These are phyloP conservation scores for Aspergillus versicolor DNA, from an alignment of 2,329 filamentous ascomycete genomes.

Conservation along the genomic window DNA sequence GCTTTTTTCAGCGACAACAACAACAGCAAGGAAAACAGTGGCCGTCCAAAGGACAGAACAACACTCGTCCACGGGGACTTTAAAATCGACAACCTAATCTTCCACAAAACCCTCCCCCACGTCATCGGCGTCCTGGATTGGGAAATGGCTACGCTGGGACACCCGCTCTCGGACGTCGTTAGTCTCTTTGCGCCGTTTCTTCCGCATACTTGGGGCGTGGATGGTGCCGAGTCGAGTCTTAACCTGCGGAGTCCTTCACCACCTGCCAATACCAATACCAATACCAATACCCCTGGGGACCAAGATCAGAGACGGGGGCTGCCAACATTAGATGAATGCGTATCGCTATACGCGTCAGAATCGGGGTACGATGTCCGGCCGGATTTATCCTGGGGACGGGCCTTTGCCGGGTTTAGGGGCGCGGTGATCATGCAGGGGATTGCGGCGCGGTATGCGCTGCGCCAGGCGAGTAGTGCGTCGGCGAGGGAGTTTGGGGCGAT, in stretches of 20 bases:
- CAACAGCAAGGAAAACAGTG: constrained; percentile 40
- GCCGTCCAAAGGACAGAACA: constrained; percentile 72
- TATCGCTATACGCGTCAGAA: constrained; percentile 47
- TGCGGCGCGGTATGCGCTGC: constrained; percentile 76
- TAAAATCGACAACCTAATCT: constrained; percentile 90
- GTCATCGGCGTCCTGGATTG: constrained; percentile 95
- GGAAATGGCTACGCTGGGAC: constrained; percentile 98
- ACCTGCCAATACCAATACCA: too few species aligned
- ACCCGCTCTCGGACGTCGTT: constrained; percentile 74
- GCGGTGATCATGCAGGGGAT: constrained; percentile 81
- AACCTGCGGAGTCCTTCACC: too few species aligned
- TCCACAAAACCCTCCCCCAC: constrained; percentile 80
- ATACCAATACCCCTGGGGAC: too few species aligned
- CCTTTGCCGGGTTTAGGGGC: constrained; percentile 59
- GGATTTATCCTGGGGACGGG: constrained; percentile 64
- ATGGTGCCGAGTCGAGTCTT: constrained; percentile 26
- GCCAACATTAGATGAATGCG: constrained; percentile 65
- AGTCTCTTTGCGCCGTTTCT: constrained; percentile 68
- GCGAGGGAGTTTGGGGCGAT: constrained; percentile 66
- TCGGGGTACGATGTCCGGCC: constrained; percentile 70
- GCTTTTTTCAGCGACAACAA: constrained; percentile 68
- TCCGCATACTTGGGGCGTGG: constrained; percentile 37
- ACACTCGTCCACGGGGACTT: constrained; percentile 92
- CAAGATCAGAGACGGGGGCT: constrained; percentile 14
- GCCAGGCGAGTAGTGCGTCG: constrained; percentile 86